phyloP scores from a whole-genome alignment of 768 basidiomycete species.

The Tulasnella sp. region DNA sequence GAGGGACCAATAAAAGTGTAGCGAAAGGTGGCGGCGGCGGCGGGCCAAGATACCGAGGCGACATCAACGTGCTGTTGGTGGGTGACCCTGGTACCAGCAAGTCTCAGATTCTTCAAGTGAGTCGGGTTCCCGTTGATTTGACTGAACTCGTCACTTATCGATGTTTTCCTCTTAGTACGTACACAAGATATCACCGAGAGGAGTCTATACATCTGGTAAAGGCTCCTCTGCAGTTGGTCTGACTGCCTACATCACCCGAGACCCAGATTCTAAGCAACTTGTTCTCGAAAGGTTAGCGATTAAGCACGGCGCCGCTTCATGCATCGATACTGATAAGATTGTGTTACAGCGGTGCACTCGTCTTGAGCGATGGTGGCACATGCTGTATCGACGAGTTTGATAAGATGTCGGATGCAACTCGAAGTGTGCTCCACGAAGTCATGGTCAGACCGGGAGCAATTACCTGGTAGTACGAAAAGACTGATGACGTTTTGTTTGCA shows the following conservation, averaged over 20 bases:
- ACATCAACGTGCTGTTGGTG: slow-evolving; percentile 95
- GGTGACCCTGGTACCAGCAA: slow-evolving; percentile 98
- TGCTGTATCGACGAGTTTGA: slow-evolving; percentile 97
- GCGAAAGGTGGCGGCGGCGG: slow-evolving; percentile 90
- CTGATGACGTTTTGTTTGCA: slow-evolving; percentile 37
- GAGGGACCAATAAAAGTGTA: slow-evolving; percentile 96
- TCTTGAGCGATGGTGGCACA: slow-evolving; percentile 92
- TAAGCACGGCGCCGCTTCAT: background rate
- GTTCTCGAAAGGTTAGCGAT: slow-evolving; percentile 83
- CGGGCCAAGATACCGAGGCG: slow-evolving; percentile 93
- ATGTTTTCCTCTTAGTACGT: slow-evolving; percentile 65
- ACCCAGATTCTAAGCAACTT: slow-evolving; percentile 96
- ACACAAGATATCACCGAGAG: slow-evolving; percentile 96
- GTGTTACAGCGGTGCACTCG: slow-evolving; percentile 74
- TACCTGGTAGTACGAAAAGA: background rate
- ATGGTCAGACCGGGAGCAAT: slow-evolving; percentile 47
- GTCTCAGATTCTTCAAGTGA: slow-evolving; percentile 87
- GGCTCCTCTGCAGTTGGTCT: slow-evolving; percentile 98
- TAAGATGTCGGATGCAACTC: slow-evolving; percentile 50
- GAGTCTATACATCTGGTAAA: slow-evolving; percentile 96
- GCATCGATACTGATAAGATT: background rate
- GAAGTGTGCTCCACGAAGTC: slow-evolving; percentile 50
- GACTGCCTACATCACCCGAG: slow-evolving; percentile 96
- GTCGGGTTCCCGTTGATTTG: slow-evolving; percentile 30
- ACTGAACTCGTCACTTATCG: background rate